phyloP scores from a whole-genome alignment of 139 green algal species.

The Volvox africanus region DNA sequence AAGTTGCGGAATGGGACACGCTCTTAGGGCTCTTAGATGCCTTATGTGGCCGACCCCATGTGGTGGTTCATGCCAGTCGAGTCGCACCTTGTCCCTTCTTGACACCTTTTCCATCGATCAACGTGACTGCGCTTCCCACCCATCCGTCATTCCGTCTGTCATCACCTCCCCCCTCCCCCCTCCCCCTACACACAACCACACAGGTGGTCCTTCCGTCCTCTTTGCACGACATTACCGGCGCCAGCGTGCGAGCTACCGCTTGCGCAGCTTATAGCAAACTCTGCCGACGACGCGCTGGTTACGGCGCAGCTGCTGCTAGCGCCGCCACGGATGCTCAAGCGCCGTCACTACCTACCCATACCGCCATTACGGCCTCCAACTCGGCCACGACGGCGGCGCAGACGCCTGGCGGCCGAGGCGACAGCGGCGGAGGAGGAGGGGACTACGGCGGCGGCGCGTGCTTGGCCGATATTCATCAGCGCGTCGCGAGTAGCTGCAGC shows the following conservation, averaged over 20 bases:
- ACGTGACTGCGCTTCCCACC: no score
- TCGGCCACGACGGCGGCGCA: not conserved
- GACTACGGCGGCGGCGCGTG: not conserved
- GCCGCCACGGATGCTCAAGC: not conserved
- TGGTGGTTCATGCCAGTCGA: no score
- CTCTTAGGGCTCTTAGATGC: no score
- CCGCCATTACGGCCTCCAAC: not conserved
- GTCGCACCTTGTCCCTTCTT: no score
- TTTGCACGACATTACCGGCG: conserved; percentile 26
- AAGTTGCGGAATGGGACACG: no score
- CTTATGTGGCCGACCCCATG: no score
- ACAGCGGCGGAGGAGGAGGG: not conserved
- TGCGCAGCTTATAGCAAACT: conserved; percentile 35
- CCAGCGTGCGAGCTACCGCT: conserved; percentile 22
- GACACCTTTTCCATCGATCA: no score
- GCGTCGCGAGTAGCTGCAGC: conserved; percentile 24
- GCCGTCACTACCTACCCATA: not conserved
- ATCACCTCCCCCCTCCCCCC: no score
- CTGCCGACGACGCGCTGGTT: not conserved
- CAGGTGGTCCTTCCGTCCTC: conserved; percentile 37
- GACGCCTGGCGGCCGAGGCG: not conserved
- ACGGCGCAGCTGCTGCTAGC: conserved; percentile 8
- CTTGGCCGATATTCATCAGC: no score
- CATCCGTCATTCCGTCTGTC: not conserved
- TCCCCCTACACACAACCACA: no score